Conservation (phyloP, 2,329 filamentous ascomycete genomes). For the Fusarium sp. region DNA sequence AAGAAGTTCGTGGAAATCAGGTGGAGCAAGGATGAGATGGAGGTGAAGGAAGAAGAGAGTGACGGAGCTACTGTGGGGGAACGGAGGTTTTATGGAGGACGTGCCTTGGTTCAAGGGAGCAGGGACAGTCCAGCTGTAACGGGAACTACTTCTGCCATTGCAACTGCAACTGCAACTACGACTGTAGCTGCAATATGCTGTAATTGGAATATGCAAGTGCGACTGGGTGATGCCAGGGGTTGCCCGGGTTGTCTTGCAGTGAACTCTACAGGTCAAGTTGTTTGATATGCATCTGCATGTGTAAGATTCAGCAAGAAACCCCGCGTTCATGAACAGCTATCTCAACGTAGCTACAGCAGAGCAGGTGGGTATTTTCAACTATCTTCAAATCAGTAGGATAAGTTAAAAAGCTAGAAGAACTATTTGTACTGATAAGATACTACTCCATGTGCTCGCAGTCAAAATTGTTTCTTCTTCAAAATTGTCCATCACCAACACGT, state of each 20-base stretch:
- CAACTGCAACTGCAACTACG: not conserved
- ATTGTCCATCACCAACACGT: slow-evolving; percentile 16
- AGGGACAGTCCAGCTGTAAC: not conserved
- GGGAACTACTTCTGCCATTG: not conserved
- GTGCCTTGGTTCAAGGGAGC: slow-evolving; percentile 26
- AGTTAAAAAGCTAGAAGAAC: not conserved
- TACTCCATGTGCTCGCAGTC: not conserved
- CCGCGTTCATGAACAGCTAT: slow-evolving; percentile 27
- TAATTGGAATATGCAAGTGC: slow-evolving; percentile 30
- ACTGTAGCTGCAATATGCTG: slow-evolving; percentile 1
- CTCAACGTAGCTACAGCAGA: not conserved
- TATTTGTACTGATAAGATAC: not conserved
- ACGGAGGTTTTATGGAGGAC: slow-evolving; percentile 59
- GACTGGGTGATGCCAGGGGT: slow-evolving; percentile 18
- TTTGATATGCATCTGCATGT: slow-evolving; percentile 23
- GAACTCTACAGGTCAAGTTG: slow-evolving; percentile 1
- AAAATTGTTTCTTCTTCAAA: not conserved
- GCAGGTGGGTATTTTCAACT: not conserved
- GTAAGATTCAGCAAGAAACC: slow-evolving; percentile 34
- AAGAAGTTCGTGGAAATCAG: slow-evolving; percentile 20
- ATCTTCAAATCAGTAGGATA: not conserved
- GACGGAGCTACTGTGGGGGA: slow-evolving; percentile 30
- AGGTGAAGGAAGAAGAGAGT: slow-evolving; percentile 18
- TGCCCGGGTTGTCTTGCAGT: slow-evolving; percentile 7
- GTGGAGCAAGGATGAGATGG: slow-evolving; percentile 18